Evolutionary conservation across 2,329 filamentous ascomycete genomes (phyloP), one percentile per base, ranked within the genome.

Genomic region (Didymella pomorum): DNA sequence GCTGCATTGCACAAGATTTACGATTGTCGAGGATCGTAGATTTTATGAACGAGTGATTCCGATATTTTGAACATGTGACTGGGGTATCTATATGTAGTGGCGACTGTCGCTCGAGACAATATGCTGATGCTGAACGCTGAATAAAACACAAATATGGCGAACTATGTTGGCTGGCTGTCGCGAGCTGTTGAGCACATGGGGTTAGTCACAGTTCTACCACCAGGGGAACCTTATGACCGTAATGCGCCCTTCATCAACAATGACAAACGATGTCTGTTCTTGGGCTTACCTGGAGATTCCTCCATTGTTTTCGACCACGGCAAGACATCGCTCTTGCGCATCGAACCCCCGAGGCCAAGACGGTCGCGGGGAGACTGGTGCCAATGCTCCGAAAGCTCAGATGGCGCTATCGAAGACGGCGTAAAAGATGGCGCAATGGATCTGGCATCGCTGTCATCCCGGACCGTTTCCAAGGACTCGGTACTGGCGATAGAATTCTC

Each of bases 341-440:
- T 64, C 16, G 68, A 67, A 23, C 74, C 69, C 28, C 76, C 75
- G 1, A 78, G 65, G 25, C 75, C 75, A 8, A 78, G 70, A 12
- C 75, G 72, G 60, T 78, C 76, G 23, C 70, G 71, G 23, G 75
- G 66, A 52, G 71, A 72, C 37, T 69, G 69, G 49, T 71, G 71
- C 73, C 73, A 77, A 58, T 73, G 74, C 23, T 68, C 68, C 21
- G 74, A 76, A 48, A 77, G 68, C 21, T 68, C 73, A 14, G 75
- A 77, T 11, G 71, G 73, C 8, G 74, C 71, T 45, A 74, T 64
- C 20, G 72, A 75, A 43, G 55, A 73, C 29, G 57, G 71, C 20
- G 56, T 58, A 12, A 58, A 71, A 42, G 56, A 71, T 18, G 63
- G 55, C 2, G 71, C 66, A 25, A 73, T 71, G 0, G 72, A 75